Evolutionary conservation across 1,284 basidiomycete species (phyloP), one percentile per base, ranked within the genome.

Genomic region (Trichosporon sp.): DNA sequence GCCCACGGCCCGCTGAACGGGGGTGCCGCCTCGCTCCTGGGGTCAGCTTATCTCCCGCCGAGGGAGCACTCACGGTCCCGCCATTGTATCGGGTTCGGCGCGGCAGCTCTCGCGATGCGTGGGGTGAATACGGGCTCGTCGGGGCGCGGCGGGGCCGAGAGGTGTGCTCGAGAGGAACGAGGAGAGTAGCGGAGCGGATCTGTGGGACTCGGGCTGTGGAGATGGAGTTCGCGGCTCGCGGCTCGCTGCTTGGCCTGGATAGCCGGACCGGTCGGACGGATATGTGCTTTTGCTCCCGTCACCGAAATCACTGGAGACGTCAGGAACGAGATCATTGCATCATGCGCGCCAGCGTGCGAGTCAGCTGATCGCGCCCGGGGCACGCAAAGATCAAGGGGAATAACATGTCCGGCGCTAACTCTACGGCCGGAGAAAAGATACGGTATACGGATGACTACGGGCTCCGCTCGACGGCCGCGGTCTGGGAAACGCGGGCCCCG

Each of bases 1-100:
- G 69, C 73, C 76, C 78, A 78, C 67, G 75, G 72, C 69, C 78
- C 77, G 63, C 7, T 74, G 66, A 67, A 71, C 74, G 53, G 75
- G 75, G 64, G 72, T 63, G 58, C 65, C 66, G 32, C 21, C 58
- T 63, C 38, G 62, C 63, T 25, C 29, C 68, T 65, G 53, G n/a
- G 25, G 27, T 35, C 13, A 53, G 65, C 32, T n/a, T 7, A 4
- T 18, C n/a, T 38, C 35, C 12, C n/a, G n/a, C n/a, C n/a, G n/a
- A n/a, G 12, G 13, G 18, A 8, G 15, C 5, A 60, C 56, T 3
- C 13, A 60, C 56, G 56, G 29, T 60, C 56, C 56, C 29, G 56
- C 56, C 56, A 60, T 60, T 2, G 12, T 32, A 2, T 32, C 15
- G 12, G 56, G 29, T 13, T 29, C 56, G 27, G 29, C 56, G 51